phyloP scores from a whole-genome alignment of 2,329 filamentous ascomycete genomes.

The Penicillium sp. region DNA sequence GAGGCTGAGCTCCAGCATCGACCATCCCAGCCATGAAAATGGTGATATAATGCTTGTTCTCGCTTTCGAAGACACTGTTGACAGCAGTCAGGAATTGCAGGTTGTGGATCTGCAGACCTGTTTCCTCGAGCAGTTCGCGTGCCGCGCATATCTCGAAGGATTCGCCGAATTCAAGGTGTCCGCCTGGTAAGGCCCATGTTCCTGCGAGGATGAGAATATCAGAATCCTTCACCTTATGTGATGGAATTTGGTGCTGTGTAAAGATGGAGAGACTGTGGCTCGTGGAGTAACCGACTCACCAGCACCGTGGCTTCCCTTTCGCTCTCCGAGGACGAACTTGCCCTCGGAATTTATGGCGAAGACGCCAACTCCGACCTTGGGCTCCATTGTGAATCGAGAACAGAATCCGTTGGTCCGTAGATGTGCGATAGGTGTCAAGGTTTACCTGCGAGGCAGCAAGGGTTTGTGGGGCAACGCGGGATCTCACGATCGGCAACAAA shows the following conservation, averaged over 20 bases:
- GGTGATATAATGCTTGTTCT: slow-evolving; percentile 70
- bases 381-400: slow-evolving; percentile 13
- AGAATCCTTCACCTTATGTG: background rate
- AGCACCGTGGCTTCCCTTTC: slow-evolving; percentile 47
- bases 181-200: slow-evolving; percentile 66
- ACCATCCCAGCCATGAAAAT: slow-evolving; percentile 59
- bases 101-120: slow-evolving; percentile 55
- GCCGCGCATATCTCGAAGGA: slow-evolving; percentile 57
- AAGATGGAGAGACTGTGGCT: background rate
- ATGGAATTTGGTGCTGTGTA: background rate
- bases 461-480: slow-evolving; percentile 4
- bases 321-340: slow-evolving; percentile 46
- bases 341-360: slow-evolving; percentile 43
- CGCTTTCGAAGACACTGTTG: slow-evolving; percentile 59
- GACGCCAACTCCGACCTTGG: slow-evolving; percentile 48
- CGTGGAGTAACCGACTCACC: slow-evolving; percentile 30
- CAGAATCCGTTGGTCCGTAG: background rate
- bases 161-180: slow-evolving; percentile 69
- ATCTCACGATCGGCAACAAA: background rate
- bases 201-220: slow-evolving; percentile 35
- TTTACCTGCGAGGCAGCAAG: slow-evolving; percentile 4
- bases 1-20: slow-evolving; percentile 49
- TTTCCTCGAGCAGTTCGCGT: slow-evolving; percentile 68
- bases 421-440: background rate
- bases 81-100: slow-evolving; percentile 57